Evolutionary conservation across 2,329 filamentous ascomycete species (phyloP).

Genomic region (Ascochyta clinopodiicola): DNA sequence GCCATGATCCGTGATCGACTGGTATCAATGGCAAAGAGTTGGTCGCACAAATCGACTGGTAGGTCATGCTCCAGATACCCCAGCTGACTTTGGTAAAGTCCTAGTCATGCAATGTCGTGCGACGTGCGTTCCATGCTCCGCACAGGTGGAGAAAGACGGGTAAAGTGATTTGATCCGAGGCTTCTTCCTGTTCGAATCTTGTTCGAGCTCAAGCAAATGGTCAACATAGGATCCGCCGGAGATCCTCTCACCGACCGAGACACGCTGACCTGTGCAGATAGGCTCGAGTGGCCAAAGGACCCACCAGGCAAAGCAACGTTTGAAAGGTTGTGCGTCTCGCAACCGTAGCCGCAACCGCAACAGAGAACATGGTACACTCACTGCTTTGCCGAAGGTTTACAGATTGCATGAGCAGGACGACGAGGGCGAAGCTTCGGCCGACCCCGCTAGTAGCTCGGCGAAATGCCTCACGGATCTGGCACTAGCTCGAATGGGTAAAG

Average conservation of each 20-base stretch:
- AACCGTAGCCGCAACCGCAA: neutral
- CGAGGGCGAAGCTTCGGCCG: conserved; percentile 14
- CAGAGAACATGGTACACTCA: neutral
- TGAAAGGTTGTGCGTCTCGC: neutral
- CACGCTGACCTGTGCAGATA: neutral
- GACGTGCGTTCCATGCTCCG: conserved; percentile 10
- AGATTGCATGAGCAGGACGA: conserved; percentile 6
- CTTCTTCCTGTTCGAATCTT: neutral
- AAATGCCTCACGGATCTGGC: neutral
- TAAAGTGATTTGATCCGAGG: conserved; percentile 17
- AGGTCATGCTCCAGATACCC: conserved; percentile 12
- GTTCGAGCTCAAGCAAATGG: neutral
- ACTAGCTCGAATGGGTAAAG: neutral
- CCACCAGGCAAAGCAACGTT: neutral
- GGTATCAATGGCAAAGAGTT: neutral
- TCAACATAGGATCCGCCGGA: neutral
- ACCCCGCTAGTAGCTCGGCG: conserved; percentile 11
- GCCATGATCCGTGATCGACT: neutral
- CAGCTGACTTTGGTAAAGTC: conserved; percentile 9
- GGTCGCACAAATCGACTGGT: conserved; percentile 1
- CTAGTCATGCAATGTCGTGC: conserved; percentile 17
- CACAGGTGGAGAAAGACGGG: conserved; percentile 12
- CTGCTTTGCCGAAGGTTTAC: conserved; percentile 3
- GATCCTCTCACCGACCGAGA: neutral
- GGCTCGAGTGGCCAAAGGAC: neutral